Evolutionary conservation across 2,329 filamentous ascomycete species (phyloP).

Genomic region (Cladosporium phlei): DNA sequence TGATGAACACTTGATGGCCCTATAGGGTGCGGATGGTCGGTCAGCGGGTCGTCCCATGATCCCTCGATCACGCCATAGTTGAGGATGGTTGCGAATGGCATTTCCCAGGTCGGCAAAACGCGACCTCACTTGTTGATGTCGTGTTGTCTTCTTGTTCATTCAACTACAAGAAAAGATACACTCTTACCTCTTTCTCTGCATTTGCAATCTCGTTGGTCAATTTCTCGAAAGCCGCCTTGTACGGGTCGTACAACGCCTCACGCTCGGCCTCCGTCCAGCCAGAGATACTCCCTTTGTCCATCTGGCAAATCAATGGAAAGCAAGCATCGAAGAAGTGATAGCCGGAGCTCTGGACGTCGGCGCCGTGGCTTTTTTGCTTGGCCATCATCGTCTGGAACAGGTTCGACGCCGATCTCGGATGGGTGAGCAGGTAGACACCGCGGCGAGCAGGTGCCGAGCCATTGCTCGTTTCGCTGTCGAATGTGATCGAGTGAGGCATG

Average conservation of each 20-base stretch:
- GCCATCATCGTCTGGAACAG: constrained; percentile 12
- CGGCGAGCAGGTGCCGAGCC: background rate
- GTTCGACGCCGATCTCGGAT: constrained; percentile 5
- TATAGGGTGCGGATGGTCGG: background rate
- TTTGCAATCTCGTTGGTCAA: background rate
- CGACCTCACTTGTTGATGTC: background rate
- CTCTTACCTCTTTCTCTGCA: background rate
- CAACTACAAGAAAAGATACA: background rate
- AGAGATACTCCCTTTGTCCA: background rate
- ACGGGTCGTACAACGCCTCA: background rate
- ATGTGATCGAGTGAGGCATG: constrained; percentile 6
- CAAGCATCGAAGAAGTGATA: constrained; percentile 10
- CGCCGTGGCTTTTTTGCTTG: background rate
- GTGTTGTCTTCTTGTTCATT: background rate
- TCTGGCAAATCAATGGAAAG: background rate
- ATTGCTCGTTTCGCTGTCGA: background rate
- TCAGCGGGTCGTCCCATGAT: background rate
- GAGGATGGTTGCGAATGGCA: background rate
- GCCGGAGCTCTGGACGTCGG: constrained; percentile 1
- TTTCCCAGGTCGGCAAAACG: background rate
- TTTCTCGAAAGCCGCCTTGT: background rate
- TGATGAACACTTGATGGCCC: constrained; percentile 7
- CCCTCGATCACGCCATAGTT: constrained; percentile 4
- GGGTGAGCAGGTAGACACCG: constrained; percentile 9
- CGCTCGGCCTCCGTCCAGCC: background rate